Evolutionary conservation across 208 protist species (phyloP), one percentile per base, ranked within the genome.

Genomic region (Vickermania spadyakhi): DNA sequence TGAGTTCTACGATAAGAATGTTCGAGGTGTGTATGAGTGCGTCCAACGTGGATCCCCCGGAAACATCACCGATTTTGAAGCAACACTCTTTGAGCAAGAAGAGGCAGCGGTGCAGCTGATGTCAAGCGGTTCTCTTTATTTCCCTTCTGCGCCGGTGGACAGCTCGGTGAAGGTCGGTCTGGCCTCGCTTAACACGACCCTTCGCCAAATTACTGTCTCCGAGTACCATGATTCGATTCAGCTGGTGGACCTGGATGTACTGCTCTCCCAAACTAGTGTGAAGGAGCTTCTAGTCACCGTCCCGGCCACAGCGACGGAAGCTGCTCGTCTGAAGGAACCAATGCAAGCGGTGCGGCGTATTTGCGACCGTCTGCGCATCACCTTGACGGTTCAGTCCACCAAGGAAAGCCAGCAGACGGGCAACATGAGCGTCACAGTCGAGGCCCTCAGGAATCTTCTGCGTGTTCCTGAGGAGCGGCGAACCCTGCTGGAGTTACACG

Each of bases 31-130:
- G 7, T 95, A 89, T 58, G 66, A 66, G 18, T 89, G 85, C 49
- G 77, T 86, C n/a, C 89, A 92, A 72, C 84, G 81, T 41, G 89
- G 82, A 27, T 88, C 89, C 7, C 89, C 89, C 0, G 89, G 89
- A 25, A 86, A 95, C 63, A 90, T 91, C 61, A 58, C 84, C 14
- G 89, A 93, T 75, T 95, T 95, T 70, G 89, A 95, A 66, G 79
- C 89, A 0, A 81, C 81, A 3, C 81, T 95, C 5, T 95, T 95
- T 41, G 75, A 89, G 36, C 89, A 87, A 58, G 85, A 92, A 53
- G 89, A 95, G 66, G 71, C 84, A 14, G 85, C 91, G 59, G 84
- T 95, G n/a, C 82, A 91, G 69, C 68, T 93, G 25, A 72, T 87
- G 63, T 67, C 89, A 26, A 79, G 72, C 21, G 89, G 85, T 7